Conservation (phyloP, 140 eudicot species). For the Ambrosia hybrid region DNA sequence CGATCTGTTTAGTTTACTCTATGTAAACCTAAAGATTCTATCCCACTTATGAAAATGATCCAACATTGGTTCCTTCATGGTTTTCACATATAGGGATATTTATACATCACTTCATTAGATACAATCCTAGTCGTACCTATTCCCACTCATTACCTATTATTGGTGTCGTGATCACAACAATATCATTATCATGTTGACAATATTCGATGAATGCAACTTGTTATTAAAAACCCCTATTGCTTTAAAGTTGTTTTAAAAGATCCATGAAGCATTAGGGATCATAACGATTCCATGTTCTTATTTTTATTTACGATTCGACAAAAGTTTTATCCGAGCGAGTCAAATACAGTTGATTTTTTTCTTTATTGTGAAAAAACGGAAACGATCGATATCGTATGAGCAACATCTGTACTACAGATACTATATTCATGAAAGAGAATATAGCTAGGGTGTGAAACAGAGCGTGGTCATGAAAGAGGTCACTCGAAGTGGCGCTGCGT, state of each 20-base stretch:
- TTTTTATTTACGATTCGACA: too few species aligned
- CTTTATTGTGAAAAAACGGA: too few species aligned
- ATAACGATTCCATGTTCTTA: conserved; percentile 9
- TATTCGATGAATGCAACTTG: conserved; percentile 44
- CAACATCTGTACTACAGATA: too few species aligned
- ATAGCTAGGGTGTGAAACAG: too few species aligned
- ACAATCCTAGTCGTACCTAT: conserved; percentile 12
- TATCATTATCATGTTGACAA: conserved; percentile 37
- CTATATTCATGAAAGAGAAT: too few species aligned
- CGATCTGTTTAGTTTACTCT: too few species aligned
- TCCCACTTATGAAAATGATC: neutral
- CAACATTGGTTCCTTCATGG: neutral
- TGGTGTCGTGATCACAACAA: conserved; percentile 43
- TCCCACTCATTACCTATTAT: conserved; percentile 32
- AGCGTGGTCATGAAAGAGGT: too few species aligned
- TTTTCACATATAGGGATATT: conserved; percentile 3
- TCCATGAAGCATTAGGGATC: conserved; percentile 23
- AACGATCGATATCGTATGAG: too few species aligned
- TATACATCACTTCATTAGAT: neutral
- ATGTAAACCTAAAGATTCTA: neutral
- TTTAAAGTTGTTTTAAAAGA: conserved; percentile 18
- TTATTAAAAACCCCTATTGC: conserved; percentile 20
- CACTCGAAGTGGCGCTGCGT: too few species aligned
- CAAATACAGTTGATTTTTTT: too few species aligned
- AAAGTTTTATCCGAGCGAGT: neutral